Evolutionary conservation across 169 alveolate genomes (phyloP).

Genomic region (Plasmodium fragile): DNA sequence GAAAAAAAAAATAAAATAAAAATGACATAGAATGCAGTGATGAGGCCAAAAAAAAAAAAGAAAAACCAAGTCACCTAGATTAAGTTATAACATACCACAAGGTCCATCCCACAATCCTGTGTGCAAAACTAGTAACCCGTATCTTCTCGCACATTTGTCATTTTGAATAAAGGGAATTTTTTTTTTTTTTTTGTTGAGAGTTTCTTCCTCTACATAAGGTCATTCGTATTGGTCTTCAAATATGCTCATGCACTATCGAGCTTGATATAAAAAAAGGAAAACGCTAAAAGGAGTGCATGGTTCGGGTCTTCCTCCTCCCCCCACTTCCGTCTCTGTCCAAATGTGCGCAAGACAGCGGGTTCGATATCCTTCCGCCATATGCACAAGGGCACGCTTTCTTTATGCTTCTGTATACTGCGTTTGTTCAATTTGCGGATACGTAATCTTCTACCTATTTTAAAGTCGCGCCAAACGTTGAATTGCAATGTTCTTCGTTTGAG

Average conservation of each 20-base stretch:
- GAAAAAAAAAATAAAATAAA: too few relatives aligned
- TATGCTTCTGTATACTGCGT: background rate
- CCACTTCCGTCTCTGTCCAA: background rate
- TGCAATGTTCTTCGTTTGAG: background rate
- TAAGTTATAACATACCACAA: background rate
- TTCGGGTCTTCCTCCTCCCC: background rate
- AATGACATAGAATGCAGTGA: background rate
- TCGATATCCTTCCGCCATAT: background rate
- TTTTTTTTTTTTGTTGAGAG: background rate
- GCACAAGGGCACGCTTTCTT: background rate
- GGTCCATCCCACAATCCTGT: background rate
- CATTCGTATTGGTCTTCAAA: background rate
- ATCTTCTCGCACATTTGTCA: background rate
- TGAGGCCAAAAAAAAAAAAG: background rate
- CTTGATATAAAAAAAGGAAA: background rate
- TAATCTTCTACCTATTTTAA: background rate
- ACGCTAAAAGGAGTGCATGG: background rate
- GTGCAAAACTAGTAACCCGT: background rate
- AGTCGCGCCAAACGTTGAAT: background rate
- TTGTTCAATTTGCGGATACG: background rate
- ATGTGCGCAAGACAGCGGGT: background rate
- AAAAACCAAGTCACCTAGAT: background rate
- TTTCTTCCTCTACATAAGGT: background rate
- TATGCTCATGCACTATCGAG: background rate
- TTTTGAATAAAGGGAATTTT: background rate